These are phyloP conservation scores for Globisporangium yorkense DNA, from an alignment of 352 stramenopile species.

Conservation along the genomic window DNA sequence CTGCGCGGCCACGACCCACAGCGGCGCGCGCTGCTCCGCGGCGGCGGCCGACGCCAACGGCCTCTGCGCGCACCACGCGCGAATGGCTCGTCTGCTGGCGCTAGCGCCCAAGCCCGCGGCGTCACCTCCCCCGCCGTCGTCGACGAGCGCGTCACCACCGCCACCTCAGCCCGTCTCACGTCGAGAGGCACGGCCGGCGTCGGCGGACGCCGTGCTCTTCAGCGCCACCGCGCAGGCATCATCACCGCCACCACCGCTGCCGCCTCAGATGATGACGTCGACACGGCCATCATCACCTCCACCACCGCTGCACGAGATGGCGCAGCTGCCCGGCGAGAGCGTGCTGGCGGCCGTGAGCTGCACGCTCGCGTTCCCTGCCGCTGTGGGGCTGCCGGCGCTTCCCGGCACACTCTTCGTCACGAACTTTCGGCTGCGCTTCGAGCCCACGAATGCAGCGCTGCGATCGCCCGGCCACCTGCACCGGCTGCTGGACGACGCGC, in stretches of 20 bases:
- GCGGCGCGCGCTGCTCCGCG: constrained; percentile 55
- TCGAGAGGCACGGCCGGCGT: background rate
- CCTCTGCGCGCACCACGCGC: constrained; percentile 72
- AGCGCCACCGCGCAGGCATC: background rate
- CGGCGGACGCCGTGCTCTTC: background rate
- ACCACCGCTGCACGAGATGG: background rate
- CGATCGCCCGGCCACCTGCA: constrained; percentile 40
- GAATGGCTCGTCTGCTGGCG: constrained; percentile 75
- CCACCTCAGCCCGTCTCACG: background rate
- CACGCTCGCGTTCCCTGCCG: constrained; percentile 49
- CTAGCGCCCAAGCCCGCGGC: constrained; percentile 51
- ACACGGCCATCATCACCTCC: constrained; percentile 1
- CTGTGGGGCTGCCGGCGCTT: constrained; percentile 37
- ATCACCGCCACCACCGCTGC: too few relatives aligned
- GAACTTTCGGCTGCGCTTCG: constrained; percentile 66
- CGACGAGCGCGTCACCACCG: too few relatives aligned
- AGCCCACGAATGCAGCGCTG: constrained; percentile 44
- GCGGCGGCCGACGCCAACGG: constrained; percentile 28
- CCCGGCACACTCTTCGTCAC: constrained; percentile 58
- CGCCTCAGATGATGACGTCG: background rate
- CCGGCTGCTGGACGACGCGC: constrained; percentile 48
- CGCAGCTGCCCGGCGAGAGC: constrained; percentile 35
- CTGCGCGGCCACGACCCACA: constrained; percentile 58
- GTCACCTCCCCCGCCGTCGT: background rate
- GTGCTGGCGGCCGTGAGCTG: constrained; percentile 31